Base-by-base conservation (phyloP, 441 rosid species). In the Gossypium davidsonii region DNA sequence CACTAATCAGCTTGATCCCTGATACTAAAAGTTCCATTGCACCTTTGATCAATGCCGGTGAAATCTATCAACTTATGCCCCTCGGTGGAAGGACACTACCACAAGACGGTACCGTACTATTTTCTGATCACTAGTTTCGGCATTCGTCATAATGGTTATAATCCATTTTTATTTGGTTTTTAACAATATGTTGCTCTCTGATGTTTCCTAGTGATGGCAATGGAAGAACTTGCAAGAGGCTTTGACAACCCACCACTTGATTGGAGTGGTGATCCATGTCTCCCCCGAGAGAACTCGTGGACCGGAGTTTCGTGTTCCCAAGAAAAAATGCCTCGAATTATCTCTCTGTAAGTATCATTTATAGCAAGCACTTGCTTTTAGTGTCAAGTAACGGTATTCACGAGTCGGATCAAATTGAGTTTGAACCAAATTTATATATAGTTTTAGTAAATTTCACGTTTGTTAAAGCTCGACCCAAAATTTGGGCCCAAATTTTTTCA, bases 231-330 rank as follows among this genome's bases (percentile, higher is more conserved):
- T 57, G 88, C 87, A 11, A 83, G 81, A 73, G 78, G 73, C 37
- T 83, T 92, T 37, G 78, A 82, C 74, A 82, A 88, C 71, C 90
- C 90, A 2, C 97, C 95, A 1, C 39, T 83, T 12, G 97, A 92
- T 80, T 94, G 98, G 98, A 79, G 60, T 0, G 97, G 97, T 0
- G 97, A 94, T 80, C 98, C 98, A 1, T 94, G 98, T 82, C 82
- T 90, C 60, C 98, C 98, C 73, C 76, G 17, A 1, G 81, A 83
- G 46, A 79, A 90, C 76, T 88, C 97, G 0, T 94, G 98, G 98
- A 90, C 97, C 56, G 98, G 97, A 42, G 83, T 94, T 69, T 34
- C 85, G 46, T 94, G 98, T 78, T 86, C 92, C 73, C 73, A 72
- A 25, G 86, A 85, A 56, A 71, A 75, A 57, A 48, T 76, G 59